These are phyloP conservation scores for Myxozyma sirexii DNA, from an alignment of 805 yeast species.

Conservation along the genomic window DNA sequence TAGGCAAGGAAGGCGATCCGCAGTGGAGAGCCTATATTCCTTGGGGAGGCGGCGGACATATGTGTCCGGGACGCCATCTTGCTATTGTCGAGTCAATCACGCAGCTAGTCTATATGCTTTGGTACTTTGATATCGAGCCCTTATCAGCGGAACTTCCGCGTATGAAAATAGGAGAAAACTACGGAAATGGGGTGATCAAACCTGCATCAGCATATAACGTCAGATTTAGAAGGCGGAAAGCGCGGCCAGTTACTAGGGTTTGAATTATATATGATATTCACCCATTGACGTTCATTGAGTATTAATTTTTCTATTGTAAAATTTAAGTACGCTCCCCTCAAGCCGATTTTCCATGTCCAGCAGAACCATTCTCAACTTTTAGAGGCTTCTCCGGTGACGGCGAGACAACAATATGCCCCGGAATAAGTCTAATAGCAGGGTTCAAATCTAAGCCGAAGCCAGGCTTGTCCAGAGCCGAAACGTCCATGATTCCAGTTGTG, in stretches of 20 bases:
- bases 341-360: neutral
- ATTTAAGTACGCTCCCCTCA: no score
- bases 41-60: conserved; percentile 19
- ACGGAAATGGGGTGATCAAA: conserved; percentile 18
- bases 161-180: conserved; percentile 5
- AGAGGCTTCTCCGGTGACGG: conserved; percentile 49
- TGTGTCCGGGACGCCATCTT: conserved; percentile 28
- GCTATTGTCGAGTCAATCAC: conserved; percentile 28
- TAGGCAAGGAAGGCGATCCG: neutral
- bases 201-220: conserved; percentile 7
- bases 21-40: conserved; percentile 15
- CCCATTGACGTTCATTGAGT: no score
- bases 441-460: conserved; percentile 55
- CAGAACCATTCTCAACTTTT: conserved; percentile 5
- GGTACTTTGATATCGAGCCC: conserved; percentile 25
- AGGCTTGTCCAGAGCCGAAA: conserved; percentile 50
- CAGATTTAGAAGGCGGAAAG: conserved; percentile 5
- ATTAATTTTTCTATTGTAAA: no score
- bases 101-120: conserved; percentile 23
- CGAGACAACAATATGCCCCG: conserved; percentile 46
- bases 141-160: conserved; percentile 3
- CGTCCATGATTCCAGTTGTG: conserved; percentile 48
- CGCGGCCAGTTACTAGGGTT: neutral
- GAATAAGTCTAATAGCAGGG: conserved; percentile 48
- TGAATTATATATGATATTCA: neutral